Conservation (phyloP, 2,329 filamentous ascomycete genomes). For the Cercospora berteroae region DNA sequence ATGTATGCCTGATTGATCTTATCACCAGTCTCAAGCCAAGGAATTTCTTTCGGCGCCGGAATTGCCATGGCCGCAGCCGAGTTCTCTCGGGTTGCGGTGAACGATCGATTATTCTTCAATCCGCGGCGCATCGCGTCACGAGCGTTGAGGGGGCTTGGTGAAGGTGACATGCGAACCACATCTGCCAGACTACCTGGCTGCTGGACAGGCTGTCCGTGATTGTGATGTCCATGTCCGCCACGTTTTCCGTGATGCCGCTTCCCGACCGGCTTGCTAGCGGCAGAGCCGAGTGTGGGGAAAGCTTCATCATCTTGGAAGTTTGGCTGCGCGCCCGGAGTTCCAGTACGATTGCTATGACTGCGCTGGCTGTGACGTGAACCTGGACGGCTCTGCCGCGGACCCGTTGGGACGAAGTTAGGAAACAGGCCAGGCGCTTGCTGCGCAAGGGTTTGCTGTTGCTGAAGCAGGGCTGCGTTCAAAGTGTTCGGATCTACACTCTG, state of each 20-base stretch:
- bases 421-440: constrained; percentile 64
- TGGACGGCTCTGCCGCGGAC: constrained; percentile 56
- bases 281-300: constrained; percentile 84
- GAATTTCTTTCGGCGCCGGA: constrained; percentile 82
- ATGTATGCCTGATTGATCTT: constrained; percentile 90
- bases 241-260: constrained; percentile 95
- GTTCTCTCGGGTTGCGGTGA: constrained; percentile 66
- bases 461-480: constrained; percentile 45
- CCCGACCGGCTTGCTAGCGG: constrained; percentile 63
- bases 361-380: constrained; percentile 83
- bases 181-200: constrained; percentile 85
- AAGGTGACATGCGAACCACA: constrained; percentile 91
- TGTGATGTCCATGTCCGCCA: constrained; percentile 68
- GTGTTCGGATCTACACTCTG: constrained; percentile 39
- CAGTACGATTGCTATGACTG: constrained; percentile 62
- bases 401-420: constrained; percentile 55
- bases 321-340: constrained; percentile 62
- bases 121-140: constrained; percentile 56
- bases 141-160: constrained; percentile 54
- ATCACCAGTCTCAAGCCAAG: constrained; percentile 93
- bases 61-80: constrained; percentile 81
- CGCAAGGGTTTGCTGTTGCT: constrained; percentile 44
- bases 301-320: constrained; percentile 88
- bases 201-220: constrained; percentile 64
- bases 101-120: constrained; percentile 63